phyloP scores from a whole-genome alignment of 352 stramenopile species.

The Thalassiosira livingstoniorum region DNA sequence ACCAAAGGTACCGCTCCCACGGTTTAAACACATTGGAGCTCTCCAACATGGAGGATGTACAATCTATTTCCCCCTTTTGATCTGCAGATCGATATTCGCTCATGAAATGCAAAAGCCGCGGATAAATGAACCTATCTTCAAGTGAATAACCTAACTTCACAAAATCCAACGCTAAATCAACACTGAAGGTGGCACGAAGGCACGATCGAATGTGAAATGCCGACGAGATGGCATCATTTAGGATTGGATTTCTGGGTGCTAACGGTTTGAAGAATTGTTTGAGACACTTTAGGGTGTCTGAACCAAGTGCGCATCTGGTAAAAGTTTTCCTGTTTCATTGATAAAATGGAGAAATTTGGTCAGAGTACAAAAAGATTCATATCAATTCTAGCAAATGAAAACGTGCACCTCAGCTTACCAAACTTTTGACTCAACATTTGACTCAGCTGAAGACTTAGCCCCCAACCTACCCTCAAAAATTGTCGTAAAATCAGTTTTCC shows the following conservation, averaged over 20 bases:
- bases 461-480: not conserved
- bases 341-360: constrained; percentile 2
- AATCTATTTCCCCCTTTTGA: not conserved
- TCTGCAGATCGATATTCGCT: not conserved
- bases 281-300: constrained; percentile 57
- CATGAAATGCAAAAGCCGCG: constrained; percentile 37
- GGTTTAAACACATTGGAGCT: constrained; percentile 39
- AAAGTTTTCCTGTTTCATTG: constrained; percentile 46
- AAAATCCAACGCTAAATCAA: constrained; percentile 58
- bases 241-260: too few species aligned
- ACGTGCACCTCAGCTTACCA: too few species aligned
- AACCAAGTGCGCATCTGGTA: constrained; percentile 52
- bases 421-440: too few species aligned
- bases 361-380: too few species aligned
- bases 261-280: constrained; percentile 33
- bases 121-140: constrained; percentile 46
- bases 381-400: too few species aligned
- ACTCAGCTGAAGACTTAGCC: too few species aligned
- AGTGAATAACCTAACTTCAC: constrained; percentile 62
- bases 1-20: constrained; percentile 52
- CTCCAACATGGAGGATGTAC: not conserved
- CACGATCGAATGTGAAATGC: constrained; percentile 31
- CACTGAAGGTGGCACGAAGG: constrained; percentile 48
- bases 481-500: constrained; percentile 16
- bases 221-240: constrained; percentile 3